These are phyloP conservation scores for Solanum hybrid DNA, from an alignment of 305 asterid species.

Conservation along the genomic window DNA sequence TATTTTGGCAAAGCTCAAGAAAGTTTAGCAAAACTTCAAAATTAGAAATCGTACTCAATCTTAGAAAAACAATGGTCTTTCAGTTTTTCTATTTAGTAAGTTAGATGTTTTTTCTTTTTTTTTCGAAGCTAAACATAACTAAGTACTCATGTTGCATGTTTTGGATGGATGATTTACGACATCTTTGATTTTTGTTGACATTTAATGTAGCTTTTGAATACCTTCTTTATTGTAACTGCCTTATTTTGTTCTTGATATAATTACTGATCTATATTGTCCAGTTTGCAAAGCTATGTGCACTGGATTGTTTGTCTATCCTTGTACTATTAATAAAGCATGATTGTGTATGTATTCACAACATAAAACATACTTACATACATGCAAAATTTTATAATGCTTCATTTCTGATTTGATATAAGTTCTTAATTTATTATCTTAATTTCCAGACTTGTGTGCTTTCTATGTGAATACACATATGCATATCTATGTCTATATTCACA, in stretches of 20 bases:
- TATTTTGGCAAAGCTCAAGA: background rate
- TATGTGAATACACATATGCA: background rate
- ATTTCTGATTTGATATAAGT: background rate
- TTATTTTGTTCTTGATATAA: background rate
- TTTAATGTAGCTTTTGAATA: background rate
- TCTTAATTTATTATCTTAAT: too few relatives aligned
- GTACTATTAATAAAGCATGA: background rate
- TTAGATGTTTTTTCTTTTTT: background rate
- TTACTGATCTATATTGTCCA: too few relatives aligned
- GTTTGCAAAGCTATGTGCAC: background rate
- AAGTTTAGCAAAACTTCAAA: background rate
- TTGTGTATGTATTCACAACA: background rate
- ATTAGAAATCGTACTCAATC: background rate
- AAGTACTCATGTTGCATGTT: background rate
- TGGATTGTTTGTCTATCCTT: background rate
- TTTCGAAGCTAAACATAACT: background rate
- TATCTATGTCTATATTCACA: background rate
- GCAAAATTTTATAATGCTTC: background rate
- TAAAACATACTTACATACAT: background rate
- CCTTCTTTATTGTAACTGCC: background rate
- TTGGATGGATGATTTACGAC: background rate
- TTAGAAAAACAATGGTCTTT: background rate
- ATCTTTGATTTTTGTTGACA: background rate
- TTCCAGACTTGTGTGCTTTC: background rate
- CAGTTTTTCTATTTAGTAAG: too few relatives aligned